phyloP scores from a whole-genome alignment of 345 rosid genomes.

The Populus nigra region DNA sequence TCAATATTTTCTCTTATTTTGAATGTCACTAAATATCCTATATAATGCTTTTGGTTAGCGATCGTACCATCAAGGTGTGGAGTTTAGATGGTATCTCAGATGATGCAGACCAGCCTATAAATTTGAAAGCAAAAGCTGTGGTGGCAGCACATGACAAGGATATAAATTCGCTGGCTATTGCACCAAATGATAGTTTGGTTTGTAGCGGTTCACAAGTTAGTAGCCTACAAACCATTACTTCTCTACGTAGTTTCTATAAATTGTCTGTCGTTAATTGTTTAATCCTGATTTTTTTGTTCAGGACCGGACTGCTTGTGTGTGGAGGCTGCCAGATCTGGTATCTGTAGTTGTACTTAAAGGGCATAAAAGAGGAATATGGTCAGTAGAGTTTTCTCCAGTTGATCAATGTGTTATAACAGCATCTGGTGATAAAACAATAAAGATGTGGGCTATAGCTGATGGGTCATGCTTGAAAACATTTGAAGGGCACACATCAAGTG shows the following conservation, averaged over 20 bases:
- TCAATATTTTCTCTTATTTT: no score
- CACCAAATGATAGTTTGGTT: constrained; percentile 85
- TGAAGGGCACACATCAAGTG: constrained; percentile 94
- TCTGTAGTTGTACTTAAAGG: constrained; percentile 75
- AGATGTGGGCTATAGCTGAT: constrained; percentile 86
- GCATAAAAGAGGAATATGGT: constrained; percentile 93
- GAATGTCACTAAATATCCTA: no score
- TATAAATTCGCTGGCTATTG: constrained; percentile 82
- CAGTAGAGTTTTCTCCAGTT: constrained; percentile 92
- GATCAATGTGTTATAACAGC: constrained; percentile 96
- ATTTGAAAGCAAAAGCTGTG: constrained; percentile 82
- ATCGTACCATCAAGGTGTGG: constrained; percentile 96
- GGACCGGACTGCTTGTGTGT: constrained; percentile 95
- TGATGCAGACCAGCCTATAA: constrained; percentile 49
- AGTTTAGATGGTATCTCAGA: constrained; percentile 65
- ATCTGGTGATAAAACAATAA: constrained; percentile 89
- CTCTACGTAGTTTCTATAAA: background rate
- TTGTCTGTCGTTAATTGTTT: background rate
- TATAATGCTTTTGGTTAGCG: constrained; percentile 43
- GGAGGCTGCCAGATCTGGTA: constrained; percentile 89
- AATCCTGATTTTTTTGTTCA: constrained; percentile 20
- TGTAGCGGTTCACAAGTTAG: constrained; percentile 95
- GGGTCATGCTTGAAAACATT: constrained; percentile 96
- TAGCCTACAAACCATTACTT: background rate
- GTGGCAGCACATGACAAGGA: constrained; percentile 93